A percentile compares a stretch with the other conserved stretches of the same genome.
Evolutionary conservation across 805 yeast species (phyloP).

Genomic region (Starmerella asiatica): DNA sequence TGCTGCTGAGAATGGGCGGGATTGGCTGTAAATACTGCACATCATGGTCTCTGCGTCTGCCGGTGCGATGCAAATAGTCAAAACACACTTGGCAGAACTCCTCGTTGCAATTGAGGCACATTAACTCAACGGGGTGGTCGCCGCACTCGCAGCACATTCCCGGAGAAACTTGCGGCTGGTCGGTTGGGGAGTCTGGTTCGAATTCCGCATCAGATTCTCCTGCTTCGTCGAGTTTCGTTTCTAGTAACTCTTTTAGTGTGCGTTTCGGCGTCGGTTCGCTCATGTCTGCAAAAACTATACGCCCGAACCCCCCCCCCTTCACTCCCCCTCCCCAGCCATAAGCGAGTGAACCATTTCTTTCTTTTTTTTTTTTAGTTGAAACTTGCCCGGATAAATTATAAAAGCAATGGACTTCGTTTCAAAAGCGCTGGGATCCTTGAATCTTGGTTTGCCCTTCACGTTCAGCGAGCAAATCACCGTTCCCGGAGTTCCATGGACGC

Average conservation of each 20-base stretch:
- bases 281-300: no score
- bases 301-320: no score
- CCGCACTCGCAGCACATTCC: conserved; percentile 53
- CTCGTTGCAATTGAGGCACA: conserved; percentile 52
- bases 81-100: conserved; percentile 58
- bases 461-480: conserved; percentile 22
- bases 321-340: no score
- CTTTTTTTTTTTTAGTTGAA: no score
- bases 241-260: conserved; percentile 24
- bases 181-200: neutral
- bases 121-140: conserved; percentile 56
- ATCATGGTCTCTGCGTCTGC: conserved; percentile 28
- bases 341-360: no score
- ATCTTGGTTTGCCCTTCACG: conserved; percentile 26
- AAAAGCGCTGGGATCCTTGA: conserved; percentile 39
- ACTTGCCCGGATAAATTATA: no score
- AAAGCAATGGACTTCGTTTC: conserved; percentile 52
- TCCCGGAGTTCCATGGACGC: conserved; percentile 42
- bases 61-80: conserved; percentile 55
- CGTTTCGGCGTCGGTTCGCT: conserved; percentile 21
- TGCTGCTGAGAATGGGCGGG: neutral
- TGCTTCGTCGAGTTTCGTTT: conserved; percentile 12
- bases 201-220: conserved; percentile 1
- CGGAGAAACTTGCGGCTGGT: conserved; percentile 1
- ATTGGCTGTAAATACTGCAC: conserved; percentile 17